Evolutionary conservation across 345 rosid genomes (phyloP).

Genomic region (Corchorus capsularis): DNA sequence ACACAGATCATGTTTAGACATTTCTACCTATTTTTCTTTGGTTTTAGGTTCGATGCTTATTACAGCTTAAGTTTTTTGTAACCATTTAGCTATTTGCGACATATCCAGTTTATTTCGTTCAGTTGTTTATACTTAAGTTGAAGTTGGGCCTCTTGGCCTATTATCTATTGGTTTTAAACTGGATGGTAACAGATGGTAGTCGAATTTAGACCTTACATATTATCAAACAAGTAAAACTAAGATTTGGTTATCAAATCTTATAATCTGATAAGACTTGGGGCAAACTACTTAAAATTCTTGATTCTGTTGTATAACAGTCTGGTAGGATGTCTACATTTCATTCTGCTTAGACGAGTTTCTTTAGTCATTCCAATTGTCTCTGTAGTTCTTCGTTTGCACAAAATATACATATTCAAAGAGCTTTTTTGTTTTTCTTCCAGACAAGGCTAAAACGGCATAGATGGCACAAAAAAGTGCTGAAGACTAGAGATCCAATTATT

Average conservation of each 20-base stretch:
- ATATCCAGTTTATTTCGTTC: background rate
- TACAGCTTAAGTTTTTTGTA: background rate
- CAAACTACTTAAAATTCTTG: constrained; percentile 3
- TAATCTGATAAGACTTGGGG: background rate
- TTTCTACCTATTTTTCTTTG: background rate
- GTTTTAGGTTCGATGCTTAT: background rate
- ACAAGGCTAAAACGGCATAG: constrained; percentile 83
- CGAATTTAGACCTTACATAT: background rate
- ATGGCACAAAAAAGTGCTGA: constrained; percentile 89
- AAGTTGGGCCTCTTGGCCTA: background rate
- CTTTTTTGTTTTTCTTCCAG: constrained; percentile 40
- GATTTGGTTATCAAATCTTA: constrained; percentile 11
- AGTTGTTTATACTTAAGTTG: background rate
- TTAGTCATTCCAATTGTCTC: background rate
- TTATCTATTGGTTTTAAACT: background rate
- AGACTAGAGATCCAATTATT: constrained; percentile 87
- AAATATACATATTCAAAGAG: background rate
- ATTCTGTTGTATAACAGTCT: background rate
- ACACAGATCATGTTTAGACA: background rate
- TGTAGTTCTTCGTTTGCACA: background rate
- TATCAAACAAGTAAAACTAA: constrained; percentile 1
- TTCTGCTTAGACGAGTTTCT: background rate
- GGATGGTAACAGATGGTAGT: background rate
- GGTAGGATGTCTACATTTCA: background rate
- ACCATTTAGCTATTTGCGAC: background rate